Evolutionary conservation across 2,329 filamentous ascomycete species (phyloP).

Genomic region (Onygenales sp.): DNA sequence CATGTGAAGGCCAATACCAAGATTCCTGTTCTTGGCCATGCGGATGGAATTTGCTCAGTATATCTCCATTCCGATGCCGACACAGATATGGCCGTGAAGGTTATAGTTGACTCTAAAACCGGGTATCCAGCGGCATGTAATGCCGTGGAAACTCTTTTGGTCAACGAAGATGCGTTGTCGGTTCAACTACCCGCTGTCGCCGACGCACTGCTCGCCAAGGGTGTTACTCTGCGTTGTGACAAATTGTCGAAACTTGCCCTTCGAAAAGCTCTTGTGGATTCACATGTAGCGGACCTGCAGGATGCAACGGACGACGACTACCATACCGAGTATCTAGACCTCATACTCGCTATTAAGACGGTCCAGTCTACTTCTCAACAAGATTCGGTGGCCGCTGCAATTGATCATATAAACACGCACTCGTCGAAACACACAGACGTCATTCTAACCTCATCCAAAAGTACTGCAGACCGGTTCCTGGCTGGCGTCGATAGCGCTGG

Average conservation of each 20-base stretch:
- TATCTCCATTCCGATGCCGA: conserved; percentile 78
- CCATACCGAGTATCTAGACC: conserved; percentile 79
- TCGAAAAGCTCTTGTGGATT: conserved; percentile 33
- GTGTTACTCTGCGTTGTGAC: conserved; percentile 79
- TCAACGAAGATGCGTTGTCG: conserved; percentile 61
- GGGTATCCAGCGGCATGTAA: conserved; percentile 96
- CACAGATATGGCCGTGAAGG: conserved; percentile 57
- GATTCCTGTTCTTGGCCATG: conserved; percentile 92
- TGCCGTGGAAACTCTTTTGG: conserved; percentile 80
- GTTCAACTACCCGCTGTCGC: conserved; percentile 63
- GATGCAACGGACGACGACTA: conserved; percentile 64
- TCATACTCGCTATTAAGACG: conserved; percentile 74
- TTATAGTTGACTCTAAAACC: conserved; percentile 85
- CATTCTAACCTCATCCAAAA: conserved; percentile 64
- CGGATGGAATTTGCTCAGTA: conserved; percentile 81
- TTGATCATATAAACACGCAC: conserved; percentile 83
- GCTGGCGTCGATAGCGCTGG: conserved; percentile 77
- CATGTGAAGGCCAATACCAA: conserved; percentile 85
- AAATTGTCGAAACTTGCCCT: conserved; percentile 56
- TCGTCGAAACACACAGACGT: conserved; percentile 90
- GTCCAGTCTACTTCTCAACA: conserved; percentile 38
- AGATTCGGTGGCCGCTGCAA: conserved; percentile 55
- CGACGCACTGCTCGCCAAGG: conserved; percentile 62
- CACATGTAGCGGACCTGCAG: conserved; percentile 45
- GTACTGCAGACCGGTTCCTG: conserved; percentile 72